A percentile compares a stretch with the other conserved stretches of the same genome.
Evolutionary conservation across 805 yeast species (phyloP).

Genomic region (Phaffomyces thermotolerans): DNA sequence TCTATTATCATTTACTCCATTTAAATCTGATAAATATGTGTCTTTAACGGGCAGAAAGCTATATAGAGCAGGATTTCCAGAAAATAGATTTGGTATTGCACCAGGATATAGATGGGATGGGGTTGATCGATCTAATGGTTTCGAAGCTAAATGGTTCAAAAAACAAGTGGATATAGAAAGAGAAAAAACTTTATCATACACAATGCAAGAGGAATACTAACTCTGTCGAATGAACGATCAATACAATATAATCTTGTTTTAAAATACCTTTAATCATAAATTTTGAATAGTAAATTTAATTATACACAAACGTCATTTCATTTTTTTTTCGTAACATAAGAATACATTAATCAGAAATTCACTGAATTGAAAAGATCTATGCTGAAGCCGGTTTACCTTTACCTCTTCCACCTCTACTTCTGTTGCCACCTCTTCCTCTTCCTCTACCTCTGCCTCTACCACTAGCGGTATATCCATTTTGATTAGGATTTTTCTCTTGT

Average conservation of each 20-base stretch:
- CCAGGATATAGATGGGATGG: conserved; percentile 94
- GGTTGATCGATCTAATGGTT: conserved; percentile 82
- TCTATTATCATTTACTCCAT: conserved; percentile 37
- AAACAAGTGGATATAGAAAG: conserved; percentile 32
- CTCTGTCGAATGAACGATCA: not conserved
- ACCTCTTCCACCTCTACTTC: conserved; percentile 1
- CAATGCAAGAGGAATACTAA: conserved; percentile 34
- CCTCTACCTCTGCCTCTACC: conserved; percentile 20
- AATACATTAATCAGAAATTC: no score
- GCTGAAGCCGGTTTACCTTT: conserved; percentile 1
- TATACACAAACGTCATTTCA: no score
- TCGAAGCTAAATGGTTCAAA: conserved; percentile 55
- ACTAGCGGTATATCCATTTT: conserved; percentile 1
- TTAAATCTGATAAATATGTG: conserved; percentile 17
- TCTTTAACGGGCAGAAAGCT: conserved; percentile 44
- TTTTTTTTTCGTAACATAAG: not conserved
- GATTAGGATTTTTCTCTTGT: not conserved
- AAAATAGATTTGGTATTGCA: conserved; percentile 64
- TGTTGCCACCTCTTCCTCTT: conserved; percentile 10
- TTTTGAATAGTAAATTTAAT: no score
- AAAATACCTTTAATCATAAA: no score
- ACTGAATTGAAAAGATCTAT: no score
- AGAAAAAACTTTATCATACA: conserved; percentile 24
- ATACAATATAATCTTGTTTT: no score
- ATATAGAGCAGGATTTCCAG: conserved; percentile 48